A percentile compares a stretch with the other conserved stretches of the same genome.
Evolutionary conservation across 208 protist genomes (phyloP).

Genomic region (Angomonas deanei): DNA sequence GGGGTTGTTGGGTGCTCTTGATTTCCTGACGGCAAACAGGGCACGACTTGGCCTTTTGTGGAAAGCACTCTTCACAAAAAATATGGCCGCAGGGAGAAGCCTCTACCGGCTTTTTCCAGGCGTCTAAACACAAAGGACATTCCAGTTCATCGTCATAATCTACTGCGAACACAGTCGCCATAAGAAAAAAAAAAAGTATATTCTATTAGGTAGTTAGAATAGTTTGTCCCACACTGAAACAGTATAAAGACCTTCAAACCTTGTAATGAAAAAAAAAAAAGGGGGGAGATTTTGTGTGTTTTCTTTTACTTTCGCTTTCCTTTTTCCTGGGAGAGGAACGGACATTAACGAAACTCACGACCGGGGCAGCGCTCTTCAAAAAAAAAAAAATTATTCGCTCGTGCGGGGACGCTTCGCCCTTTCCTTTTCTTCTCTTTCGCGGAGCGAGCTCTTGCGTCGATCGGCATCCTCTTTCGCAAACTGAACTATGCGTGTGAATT

Average conservation of each 20-base stretch:
- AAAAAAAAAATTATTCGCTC: not conserved
- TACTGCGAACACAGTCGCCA: conserved; percentile 32
- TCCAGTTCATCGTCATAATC: conserved; percentile 65
- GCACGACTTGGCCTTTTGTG: conserved; percentile 26
- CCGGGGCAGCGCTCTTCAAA: no score
- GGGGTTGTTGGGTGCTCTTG: conserved; percentile 20
- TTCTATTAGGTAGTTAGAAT: no score
- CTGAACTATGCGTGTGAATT: conserved; percentile 40
- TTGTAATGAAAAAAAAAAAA: no score
- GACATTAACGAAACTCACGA: no score
- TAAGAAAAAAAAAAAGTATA: conserved; percentile 7
- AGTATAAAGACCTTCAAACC: no score
- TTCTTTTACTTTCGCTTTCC: no score
- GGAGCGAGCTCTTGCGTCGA: not conserved
- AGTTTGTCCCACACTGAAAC: no score
- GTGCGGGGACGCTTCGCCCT: not conserved
- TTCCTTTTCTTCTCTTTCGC: not conserved
- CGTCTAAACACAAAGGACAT: conserved; percentile 69
- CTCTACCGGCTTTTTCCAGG: conserved; percentile 59
- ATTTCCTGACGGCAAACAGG: conserved; percentile 53
- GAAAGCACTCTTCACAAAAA: conserved; percentile 56
- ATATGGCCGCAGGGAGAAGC: conserved; percentile 36
- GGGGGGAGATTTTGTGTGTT: no score
- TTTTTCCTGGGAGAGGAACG: no score
- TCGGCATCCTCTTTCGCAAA: not conserved